phyloP scores from a whole-genome alignment of 1,284 basidiomycete genomes.

The Sutorius eximius region DNA sequence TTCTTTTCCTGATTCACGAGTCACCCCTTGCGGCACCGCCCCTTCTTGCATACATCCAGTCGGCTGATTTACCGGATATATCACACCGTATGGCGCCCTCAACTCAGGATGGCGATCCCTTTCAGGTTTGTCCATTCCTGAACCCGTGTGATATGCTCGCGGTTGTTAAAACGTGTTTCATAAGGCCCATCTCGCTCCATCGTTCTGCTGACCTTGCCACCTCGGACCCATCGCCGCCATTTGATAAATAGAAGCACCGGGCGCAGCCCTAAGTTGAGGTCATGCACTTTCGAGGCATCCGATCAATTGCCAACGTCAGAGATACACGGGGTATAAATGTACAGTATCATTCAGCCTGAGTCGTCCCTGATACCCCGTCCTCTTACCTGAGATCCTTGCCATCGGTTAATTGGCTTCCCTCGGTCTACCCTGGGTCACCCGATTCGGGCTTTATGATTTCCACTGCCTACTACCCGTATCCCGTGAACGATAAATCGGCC shows the following conservation, averaged over 20 bases:
- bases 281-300: conserved; percentile 32
- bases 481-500: conserved; percentile 25
- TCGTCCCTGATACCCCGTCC: conserved; percentile 31
- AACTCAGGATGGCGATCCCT: conserved; percentile 20
- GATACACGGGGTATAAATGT: conserved; percentile 34
- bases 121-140: conserved; percentile 31
- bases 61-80: conserved; percentile 38
- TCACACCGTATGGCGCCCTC: conserved; percentile 13
- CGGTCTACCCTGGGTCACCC: conserved; percentile 11
- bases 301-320: conserved; percentile 34
- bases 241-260: conserved; percentile 36
- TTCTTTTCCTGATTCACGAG: conserved; percentile 23
- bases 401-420: conserved; percentile 23
- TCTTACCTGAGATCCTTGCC: conserved; percentile 12
- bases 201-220: conserved; percentile 22
- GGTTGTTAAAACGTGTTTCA: conserved; percentile 36
- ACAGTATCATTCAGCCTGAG: conserved; percentile 19
- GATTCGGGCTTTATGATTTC: conserved; percentile 34
- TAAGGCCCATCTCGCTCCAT: conserved; percentile 28
- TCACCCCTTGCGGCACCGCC: conserved; percentile 29
- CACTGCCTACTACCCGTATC: conserved; percentile 30
- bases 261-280: conserved; percentile 28
- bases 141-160: conserved; percentile 11
- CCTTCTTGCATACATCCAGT: conserved; percentile 8
- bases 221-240: conserved; percentile 31